Percentiles rank a stretch among this genome's conserved stretches.
phyloP scores from a whole-genome alignment of 208 protist genomes.

The Acanthamoeba healyi region DNA sequence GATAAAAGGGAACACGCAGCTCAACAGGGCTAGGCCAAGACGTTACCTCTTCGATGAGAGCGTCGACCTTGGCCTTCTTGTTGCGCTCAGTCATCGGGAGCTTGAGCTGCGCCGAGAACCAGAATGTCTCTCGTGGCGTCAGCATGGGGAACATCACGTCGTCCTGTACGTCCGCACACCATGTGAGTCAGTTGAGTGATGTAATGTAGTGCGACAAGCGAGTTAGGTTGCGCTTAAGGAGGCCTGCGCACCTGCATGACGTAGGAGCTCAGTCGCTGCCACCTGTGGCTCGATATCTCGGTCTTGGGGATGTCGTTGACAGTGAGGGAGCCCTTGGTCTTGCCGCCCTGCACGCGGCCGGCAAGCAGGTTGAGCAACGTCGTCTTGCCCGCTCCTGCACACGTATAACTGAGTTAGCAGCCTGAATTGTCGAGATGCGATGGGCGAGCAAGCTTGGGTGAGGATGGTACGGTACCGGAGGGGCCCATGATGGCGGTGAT shows the following conservation, averaged over 20 bases:
- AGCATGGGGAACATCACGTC: conserved; percentile 60
- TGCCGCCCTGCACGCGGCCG: conserved; percentile 62
- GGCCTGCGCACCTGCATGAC: conserved; percentile 47
- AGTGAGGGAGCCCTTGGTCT: conserved; percentile 40
- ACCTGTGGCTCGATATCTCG: not conserved
- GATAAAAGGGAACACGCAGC: too few relatives aligned
- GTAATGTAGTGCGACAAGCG: too few relatives aligned
- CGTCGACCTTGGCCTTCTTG: conserved; percentile 44
- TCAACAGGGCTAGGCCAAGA: too few relatives aligned
- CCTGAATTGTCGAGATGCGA: not conserved
- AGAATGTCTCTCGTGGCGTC: conserved; percentile 52
- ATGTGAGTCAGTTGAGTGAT: too few relatives aligned
- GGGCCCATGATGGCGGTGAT: conserved; percentile 75
- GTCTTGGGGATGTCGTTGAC: conserved; percentile 60
- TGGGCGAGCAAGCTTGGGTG: not conserved
- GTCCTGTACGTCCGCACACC: not conserved
- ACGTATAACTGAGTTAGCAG: not conserved
- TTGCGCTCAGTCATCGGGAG: conserved; percentile 15
- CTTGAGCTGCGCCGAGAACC: conserved; percentile 66
- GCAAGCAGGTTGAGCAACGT: conserved; percentile 67
- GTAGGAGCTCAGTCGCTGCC: conserved; percentile 64
- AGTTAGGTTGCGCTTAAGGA: too few relatives aligned
- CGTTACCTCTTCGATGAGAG: conserved; percentile 20
- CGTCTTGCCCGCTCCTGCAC: conserved; percentile 63
- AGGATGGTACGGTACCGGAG: conserved; percentile 11